Evolutionary conservation across 2,329 filamentous ascomycete genomes (phyloP).

Genomic region (Mycocentrospora acerina): DNA sequence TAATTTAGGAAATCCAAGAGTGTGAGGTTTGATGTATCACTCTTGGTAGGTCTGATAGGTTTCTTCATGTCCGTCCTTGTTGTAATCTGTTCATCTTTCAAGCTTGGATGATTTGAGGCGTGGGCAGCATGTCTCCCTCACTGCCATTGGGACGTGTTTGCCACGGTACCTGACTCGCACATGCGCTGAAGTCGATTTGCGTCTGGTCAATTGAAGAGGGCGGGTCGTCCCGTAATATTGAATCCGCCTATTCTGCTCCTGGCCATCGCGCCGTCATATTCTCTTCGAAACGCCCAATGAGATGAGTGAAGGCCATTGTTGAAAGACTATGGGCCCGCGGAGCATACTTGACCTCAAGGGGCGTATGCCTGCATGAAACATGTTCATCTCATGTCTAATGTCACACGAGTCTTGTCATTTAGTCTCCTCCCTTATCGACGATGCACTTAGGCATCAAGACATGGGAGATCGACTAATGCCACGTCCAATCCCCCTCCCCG

Average conservation of each 20-base stretch:
- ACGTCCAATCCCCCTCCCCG: conserved; percentile 15
- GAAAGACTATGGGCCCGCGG: conserved; percentile 6
- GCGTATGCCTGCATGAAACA: conserved; percentile 9
- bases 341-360: conserved; percentile 5
- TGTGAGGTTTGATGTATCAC: too few relatives aligned
- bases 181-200: background rate
- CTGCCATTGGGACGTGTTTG: conserved; percentile 13
- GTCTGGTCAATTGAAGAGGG: conserved; percentile 1
- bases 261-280: conserved; percentile 17
- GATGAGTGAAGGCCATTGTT: conserved; percentile 6
- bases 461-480: conserved; percentile 20
- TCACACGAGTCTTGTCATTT: conserved; percentile 11
- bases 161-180: conserved; percentile 1
- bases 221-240: conserved; percentile 27
- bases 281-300: conserved; percentile 14
- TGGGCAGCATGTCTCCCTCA: too few relatives aligned
- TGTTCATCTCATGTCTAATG: conserved; percentile 13
- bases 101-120: too few relatives aligned
- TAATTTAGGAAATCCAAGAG: too few relatives aligned
- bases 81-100: too few relatives aligned
- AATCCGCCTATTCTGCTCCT: conserved; percentile 12
- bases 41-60: too few relatives aligned
- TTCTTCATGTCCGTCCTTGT: too few relatives aligned
- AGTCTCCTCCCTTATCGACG: conserved; percentile 17
- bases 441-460: conserved; percentile 16